phyloP scores from a whole-genome alignment of 169 alveolate genomes.

The Perkinsus marinus region DNA sequence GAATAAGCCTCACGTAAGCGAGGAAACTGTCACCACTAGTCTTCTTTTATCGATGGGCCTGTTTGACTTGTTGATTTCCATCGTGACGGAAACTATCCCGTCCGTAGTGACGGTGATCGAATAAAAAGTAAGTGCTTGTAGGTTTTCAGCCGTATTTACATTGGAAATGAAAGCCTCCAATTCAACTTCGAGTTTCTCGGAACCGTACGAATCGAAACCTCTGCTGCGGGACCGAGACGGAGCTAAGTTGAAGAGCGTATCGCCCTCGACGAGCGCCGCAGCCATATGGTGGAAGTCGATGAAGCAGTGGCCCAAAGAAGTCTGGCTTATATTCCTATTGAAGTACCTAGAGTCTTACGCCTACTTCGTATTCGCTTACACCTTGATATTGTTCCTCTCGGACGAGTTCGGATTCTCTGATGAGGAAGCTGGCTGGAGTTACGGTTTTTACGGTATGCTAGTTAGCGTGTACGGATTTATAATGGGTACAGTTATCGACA shows the following conservation, averaged over 20 bases:
- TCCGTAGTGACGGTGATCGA: no score
- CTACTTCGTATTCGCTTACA: conserved; percentile 2
- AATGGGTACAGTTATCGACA: conserved; percentile 7
- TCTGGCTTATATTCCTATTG: neutral
- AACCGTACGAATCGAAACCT: neutral
- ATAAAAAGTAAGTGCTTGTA: no score
- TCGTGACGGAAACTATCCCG: no score
- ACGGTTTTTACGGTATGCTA: neutral
- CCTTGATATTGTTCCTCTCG: conserved; percentile 2
- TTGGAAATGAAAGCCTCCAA: neutral
- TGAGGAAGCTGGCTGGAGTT: conserved; percentile 3
- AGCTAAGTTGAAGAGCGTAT: neutral
- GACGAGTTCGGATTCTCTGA: conserved; percentile 5
- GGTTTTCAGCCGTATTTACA: neutral
- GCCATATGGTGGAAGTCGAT: neutral
- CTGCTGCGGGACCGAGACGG: neutral
- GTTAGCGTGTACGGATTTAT: conserved; percentile 3
- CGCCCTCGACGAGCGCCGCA: neutral
- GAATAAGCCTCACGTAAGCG: no score
- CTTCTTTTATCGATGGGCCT: no score
- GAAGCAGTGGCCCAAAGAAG: neutral
- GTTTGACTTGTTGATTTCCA: no score
- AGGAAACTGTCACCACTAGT: no score
- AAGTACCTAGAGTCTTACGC: conserved; percentile 7
- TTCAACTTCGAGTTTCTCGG: neutral